Evolutionary conservation across 495 filamentous ascomycete genomes (phyloP).

Genomic region (Trichoderma gamsii): DNA sequence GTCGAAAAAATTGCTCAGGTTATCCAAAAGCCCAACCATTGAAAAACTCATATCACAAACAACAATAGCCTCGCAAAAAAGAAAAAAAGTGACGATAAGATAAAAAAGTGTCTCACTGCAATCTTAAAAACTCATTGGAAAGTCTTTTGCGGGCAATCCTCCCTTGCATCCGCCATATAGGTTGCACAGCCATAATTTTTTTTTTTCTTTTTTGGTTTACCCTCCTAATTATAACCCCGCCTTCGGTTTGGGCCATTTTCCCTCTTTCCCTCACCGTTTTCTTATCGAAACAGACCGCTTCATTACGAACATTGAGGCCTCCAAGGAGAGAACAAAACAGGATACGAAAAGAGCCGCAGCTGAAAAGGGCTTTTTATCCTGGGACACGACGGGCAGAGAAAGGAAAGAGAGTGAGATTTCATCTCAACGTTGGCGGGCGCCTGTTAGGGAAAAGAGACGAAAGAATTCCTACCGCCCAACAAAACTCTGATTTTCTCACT

Average conservation of each 20-base stretch:
- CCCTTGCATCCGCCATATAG: background rate
- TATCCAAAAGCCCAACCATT: no score
- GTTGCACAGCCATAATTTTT: constrained; percentile 2
- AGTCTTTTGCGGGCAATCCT: background rate
- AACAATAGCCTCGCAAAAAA: no score
- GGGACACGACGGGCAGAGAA: background rate
- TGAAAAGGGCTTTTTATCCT: no score
- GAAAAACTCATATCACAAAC: no score
- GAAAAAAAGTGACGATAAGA: no score
- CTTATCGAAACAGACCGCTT: background rate
- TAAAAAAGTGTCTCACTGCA: no score
- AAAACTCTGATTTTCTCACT: background rate
- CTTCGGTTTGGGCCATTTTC: constrained; percentile 4
- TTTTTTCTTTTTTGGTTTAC: background rate
- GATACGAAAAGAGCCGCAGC: no score
- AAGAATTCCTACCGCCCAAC: background rate
- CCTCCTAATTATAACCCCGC: background rate
- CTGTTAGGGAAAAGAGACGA: no score
- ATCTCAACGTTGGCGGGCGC: background rate
- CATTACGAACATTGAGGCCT: background rate
- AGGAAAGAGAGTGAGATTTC: background rate
- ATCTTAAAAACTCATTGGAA: no score
- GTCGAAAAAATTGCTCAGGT: no score
- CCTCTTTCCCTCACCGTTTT: constrained; percentile 11
- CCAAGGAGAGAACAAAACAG: background rate